These are phyloP conservation scores for Urochloa ruziziensis DNA, from an alignment of 176 grass and related monocot species.

Conservation along the genomic window DNA sequence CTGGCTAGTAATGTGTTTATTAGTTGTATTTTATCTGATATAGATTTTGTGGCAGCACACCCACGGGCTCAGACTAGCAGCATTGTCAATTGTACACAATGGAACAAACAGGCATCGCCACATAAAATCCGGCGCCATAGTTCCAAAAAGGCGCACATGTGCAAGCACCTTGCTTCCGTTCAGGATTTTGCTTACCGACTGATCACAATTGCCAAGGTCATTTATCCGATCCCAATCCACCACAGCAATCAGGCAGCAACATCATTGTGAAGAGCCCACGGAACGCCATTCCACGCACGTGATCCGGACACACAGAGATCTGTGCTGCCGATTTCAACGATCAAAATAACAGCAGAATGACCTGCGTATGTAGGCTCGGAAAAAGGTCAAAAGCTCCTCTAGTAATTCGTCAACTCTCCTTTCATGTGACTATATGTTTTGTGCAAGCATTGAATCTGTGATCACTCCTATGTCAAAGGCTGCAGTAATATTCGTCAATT, in stretches of 20 bases:
- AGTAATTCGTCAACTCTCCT: not conserved
- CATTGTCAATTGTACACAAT: too few species aligned
- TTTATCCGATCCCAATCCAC: constrained; percentile 16
- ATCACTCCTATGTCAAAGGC: too few species aligned
- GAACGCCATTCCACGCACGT: not conserved
- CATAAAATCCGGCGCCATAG: not conserved
- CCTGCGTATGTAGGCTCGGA: not conserved
- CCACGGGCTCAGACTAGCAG: too few species aligned
- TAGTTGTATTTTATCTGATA: too few species aligned
- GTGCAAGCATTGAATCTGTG: not conserved
- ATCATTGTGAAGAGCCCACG: constrained; percentile 5
- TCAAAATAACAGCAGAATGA: not conserved
- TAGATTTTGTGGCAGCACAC: too few species aligned
- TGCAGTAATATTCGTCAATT: not conserved
- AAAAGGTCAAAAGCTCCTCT: not conserved
- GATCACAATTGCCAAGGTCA: constrained; percentile 10
- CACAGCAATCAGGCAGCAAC: not conserved
- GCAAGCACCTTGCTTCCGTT: constrained; percentile 6
- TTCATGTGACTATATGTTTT: not conserved
- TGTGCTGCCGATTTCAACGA: not conserved
- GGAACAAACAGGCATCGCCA: too few species aligned
- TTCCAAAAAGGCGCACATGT: not conserved
- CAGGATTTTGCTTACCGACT: constrained; percentile 1
- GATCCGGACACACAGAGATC: constrained; percentile 1
- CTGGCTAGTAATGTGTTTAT: too few species aligned